Conservation (phyloP, 495 filamentous ascomycete species). For the Sphaerosporella brunnea region DNA sequence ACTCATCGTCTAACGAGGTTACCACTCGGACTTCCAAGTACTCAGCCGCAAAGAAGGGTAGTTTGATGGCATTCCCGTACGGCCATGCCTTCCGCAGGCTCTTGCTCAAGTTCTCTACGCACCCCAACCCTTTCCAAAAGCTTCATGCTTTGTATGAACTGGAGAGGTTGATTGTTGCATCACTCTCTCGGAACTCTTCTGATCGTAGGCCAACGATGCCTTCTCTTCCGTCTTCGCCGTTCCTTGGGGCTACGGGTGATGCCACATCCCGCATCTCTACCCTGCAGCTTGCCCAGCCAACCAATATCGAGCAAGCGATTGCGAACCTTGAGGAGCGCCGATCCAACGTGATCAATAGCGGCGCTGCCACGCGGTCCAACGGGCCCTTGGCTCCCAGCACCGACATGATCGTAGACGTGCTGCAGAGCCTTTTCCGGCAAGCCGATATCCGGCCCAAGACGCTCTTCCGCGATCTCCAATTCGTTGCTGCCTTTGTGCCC, state of each 20-base stretch:
- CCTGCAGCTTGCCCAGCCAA: slow-evolving; percentile 24
- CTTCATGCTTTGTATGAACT: slow-evolving; percentile 70
- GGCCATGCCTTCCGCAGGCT: slow-evolving; percentile 58
- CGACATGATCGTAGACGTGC: slow-evolving; percentile 61
- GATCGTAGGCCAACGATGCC: slow-evolving; percentile 14
- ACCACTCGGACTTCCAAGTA: slow-evolving; percentile 26
- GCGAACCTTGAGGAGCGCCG: slow-evolving; percentile 53
- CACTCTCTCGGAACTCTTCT: slow-evolving; percentile 36
- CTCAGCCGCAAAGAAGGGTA: slow-evolving; percentile 26
- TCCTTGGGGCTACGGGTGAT: slow-evolving; percentile 22
- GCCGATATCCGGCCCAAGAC: slow-evolving; percentile 66
- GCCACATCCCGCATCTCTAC: slow-evolving; percentile 19
- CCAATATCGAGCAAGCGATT: slow-evolving; percentile 45
- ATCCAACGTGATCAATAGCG: slow-evolving; percentile 30
- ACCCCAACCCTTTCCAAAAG: slow-evolving; percentile 75
- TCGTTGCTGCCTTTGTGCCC: slow-evolving; percentile 83
- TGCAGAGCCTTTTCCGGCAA: slow-evolving; percentile 65
- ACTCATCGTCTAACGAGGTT: slow-evolving; percentile 31
- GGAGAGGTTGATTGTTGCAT: slow-evolving; percentile 62
- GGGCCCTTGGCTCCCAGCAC: slow-evolving; percentile 36
- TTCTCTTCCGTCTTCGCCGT: slow-evolving; percentile 22
- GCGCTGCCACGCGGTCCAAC: slow-evolving; percentile 17
- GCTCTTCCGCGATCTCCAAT: slow-evolving; percentile 87
- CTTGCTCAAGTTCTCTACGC: slow-evolving; percentile 70
- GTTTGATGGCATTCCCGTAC: slow-evolving; percentile 44